Evolutionary conservation across 257 asterid genomes (phyloP).

Genomic region (Nicotiana noctiflora): DNA sequence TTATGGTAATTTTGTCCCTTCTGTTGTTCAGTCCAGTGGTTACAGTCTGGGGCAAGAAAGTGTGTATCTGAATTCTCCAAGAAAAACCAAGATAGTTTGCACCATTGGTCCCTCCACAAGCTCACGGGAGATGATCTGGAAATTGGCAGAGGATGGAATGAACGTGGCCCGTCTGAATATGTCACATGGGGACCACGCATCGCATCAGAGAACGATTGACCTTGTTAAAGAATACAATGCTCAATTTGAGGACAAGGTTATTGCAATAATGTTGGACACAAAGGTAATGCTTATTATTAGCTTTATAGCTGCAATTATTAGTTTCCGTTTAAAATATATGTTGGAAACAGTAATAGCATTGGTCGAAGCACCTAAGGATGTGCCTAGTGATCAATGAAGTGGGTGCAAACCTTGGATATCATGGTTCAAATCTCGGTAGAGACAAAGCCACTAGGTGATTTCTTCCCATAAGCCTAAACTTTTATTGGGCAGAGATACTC

Average conservation of each 20-base stretch:
- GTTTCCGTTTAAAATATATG: background rate
- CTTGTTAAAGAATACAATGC: constrained; percentile 92
- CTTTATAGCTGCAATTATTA: background rate
- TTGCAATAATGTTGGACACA: constrained; percentile 94
- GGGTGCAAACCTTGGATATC: background rate
- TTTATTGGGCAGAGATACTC: background rate
- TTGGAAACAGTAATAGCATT: background rate
- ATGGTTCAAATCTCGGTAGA: background rate
- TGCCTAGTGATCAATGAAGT: background rate
- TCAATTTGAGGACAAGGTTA: constrained; percentile 67
- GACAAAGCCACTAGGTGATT: background rate
- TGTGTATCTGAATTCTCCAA: constrained; percentile 32
- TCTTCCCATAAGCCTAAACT: background rate
- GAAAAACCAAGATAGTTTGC: constrained; percentile 93
- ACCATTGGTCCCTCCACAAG: constrained; percentile 97
- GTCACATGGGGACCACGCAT: constrained; percentile 98
- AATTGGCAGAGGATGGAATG: constrained; percentile 94
- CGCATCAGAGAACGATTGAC: constrained; percentile 90
- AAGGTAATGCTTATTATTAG: constrained; percentile 44
- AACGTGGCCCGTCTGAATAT: constrained; percentile 93
- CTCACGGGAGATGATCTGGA: constrained; percentile 98
- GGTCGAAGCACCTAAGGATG: background rate
- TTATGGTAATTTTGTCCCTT: constrained; percentile 5
- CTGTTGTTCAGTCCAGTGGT: constrained; percentile 40
- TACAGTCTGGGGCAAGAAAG: constrained; percentile 29